Conservation (phyloP, 139 green algal species). For the Chara braunii region DNA sequence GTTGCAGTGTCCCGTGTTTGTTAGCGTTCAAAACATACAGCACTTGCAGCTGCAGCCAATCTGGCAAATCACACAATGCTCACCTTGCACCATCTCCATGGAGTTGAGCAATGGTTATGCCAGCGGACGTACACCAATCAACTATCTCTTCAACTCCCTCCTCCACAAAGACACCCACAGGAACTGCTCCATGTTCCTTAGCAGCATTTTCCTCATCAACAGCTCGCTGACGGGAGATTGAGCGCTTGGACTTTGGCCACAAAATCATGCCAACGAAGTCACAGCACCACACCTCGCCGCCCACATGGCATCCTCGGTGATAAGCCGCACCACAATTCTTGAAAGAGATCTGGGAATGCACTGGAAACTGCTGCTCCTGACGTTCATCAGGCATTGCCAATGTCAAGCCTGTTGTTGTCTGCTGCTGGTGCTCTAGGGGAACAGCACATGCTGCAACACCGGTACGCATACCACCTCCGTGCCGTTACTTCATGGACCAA, state of each 20-base stretch:
- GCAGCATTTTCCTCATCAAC: conserved; percentile 31
- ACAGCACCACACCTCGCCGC: conserved; percentile 34
- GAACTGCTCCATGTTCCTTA: conserved; percentile 15
- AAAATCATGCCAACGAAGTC: conserved; percentile 50
- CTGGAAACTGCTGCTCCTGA: too few relatives aligned
- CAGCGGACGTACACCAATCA: neutral
- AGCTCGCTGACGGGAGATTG: conserved; percentile 5
- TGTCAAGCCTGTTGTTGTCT: neutral
- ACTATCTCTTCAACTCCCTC: conserved; percentile 37
- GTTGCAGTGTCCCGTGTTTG: conserved; percentile 35
- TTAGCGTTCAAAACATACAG: conserved; percentile 47
- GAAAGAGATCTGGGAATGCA: too few relatives aligned
- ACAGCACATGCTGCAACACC: too few relatives aligned
- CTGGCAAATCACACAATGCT: conserved; percentile 29
- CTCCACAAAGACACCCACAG: conserved; percentile 49
- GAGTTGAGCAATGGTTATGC: conserved; percentile 36
- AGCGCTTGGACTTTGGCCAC: conserved; percentile 44
- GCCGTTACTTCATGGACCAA: too few relatives aligned
- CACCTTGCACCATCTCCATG: conserved; percentile 42
- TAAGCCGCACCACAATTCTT: conserved; percentile 51
- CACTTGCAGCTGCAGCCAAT: conserved; percentile 25
- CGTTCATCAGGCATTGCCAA: neutral
- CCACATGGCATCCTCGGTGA: conserved; percentile 36
- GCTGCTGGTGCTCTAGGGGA: too few relatives aligned
- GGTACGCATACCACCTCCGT: conserved; percentile 75